Base-by-base conservation (phyloP, 2,329 filamentous ascomycete genomes). In the Colletotrichum eremochloae region DNA sequence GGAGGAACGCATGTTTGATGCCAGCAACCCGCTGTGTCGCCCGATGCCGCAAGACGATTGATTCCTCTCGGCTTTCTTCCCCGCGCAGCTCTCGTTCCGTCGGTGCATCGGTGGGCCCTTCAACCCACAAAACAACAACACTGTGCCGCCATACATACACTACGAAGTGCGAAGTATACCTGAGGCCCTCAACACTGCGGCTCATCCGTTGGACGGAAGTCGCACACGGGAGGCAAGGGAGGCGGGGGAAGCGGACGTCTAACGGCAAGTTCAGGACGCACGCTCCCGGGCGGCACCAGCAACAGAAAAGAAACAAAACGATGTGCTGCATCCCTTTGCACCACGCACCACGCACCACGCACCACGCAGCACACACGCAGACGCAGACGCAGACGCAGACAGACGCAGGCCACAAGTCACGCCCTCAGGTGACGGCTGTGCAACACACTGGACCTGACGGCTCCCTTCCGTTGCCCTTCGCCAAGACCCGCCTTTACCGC, bases 401-500 rank as follows among this genome's bases (percentile, higher is more conserved):
- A 8, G 15, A 20, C 5, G 42, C 42, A 44, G 42, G 36, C 40
- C 57, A 58, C 63, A 60, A 44, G 52, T 38, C 50, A 58, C 31
- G 52, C 50, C 40, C 68, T 46, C 46, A 60, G 24, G 24, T 44
- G 42, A 31, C 62, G 42, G 50, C 38, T 46, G 53, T 56, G 53
- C 69, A 20, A 44, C 15, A 18, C 5, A 44, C 11, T 44, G 4
- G 56, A 44, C 62, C 6, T 29, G 46, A 31, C 14, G 42, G 8
- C 50, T 18, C 29, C 31, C 14, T 33, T 53, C 61, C 29, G 52
- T 46, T 36, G 48, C 46, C 63, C 48, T 46, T 29, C 50, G 61
- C 61, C 46, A 63, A 38, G 65, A 46, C 29, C n/a, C 20, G 31
- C 65, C 65, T 63, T 56, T 48, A 60, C 68, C 68, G 62, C 67